A percentile compares a stretch with the other conserved stretches of the same genome.
Evolutionary conservation across 257 asterid genomes (phyloP).

Genomic region (Fraxinus americana): DNA sequence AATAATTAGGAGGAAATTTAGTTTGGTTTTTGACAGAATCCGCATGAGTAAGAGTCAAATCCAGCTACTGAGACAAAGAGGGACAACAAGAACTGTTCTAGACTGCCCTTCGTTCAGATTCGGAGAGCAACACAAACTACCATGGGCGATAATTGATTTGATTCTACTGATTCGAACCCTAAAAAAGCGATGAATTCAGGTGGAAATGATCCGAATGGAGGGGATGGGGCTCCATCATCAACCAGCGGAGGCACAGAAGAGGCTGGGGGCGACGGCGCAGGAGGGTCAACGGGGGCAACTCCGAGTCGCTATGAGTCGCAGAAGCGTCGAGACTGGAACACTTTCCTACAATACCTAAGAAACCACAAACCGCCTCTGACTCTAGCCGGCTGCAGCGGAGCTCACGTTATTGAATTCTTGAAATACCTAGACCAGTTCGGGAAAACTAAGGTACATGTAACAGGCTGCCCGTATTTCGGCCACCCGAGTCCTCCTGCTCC

Average conservation of each 20-base stretch:
- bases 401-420: conserved; percentile 51
- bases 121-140: too few species aligned
- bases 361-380: conserved; percentile 53
- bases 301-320: conserved; percentile 52
- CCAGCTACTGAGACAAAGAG: too few species aligned
- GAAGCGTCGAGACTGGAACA: conserved; percentile 40
- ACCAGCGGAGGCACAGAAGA: background rate
- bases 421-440: conserved; percentile 54
- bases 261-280: background rate
- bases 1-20: too few species aligned
- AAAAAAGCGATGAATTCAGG: conserved; percentile 30
- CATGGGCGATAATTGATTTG: too few species aligned
- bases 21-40: too few species aligned
- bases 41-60: too few species aligned
- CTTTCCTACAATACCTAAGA: conserved; percentile 40
- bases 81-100: background rate
- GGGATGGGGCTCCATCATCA: conserved; percentile 8
- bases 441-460: conserved; percentile 47
- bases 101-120: background rate
- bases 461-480: conserved; percentile 46
- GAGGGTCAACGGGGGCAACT: conserved; percentile 27
- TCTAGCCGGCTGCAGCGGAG: conserved; percentile 45
- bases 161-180: too few species aligned
- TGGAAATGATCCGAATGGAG: conserved; percentile 17
- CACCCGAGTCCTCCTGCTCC: conserved; percentile 45